Percentiles rank a stretch among this genome's conserved stretches.
These are phyloP conservation scores for Eutypella sp. DNA, from an alignment of 2,329 filamentous ascomycete genomes.

Conservation along the genomic window DNA sequence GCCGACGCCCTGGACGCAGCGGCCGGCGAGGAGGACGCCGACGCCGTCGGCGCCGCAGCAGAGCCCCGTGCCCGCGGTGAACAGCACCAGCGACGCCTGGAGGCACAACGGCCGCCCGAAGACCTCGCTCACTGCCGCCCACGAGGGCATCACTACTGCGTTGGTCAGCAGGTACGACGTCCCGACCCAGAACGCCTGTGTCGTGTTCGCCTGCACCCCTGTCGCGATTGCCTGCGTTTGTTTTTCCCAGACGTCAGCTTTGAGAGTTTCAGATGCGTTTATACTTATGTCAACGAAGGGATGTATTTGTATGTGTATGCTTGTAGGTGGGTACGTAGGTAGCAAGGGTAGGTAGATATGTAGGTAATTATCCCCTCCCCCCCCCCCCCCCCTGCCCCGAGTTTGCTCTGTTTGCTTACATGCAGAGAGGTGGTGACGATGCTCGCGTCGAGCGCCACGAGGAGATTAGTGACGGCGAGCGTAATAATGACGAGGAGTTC, in stretches of 20 bases:
- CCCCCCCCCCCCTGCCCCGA: too few relatives aligned
- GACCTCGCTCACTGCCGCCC: constrained; percentile 6
- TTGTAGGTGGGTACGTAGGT: too few relatives aligned
- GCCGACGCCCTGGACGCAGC: constrained; percentile 12
- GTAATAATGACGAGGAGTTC: constrained; percentile 8
- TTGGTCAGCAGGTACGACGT: constrained; percentile 9
- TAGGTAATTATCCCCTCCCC: too few relatives aligned
- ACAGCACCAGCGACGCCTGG: constrained; percentile 5
- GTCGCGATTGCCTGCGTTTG: not conserved
- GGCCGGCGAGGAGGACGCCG: constrained; percentile 5
- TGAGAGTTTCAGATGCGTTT: not conserved
- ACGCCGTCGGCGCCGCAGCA: constrained; percentile 7
- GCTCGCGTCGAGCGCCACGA: constrained; percentile 6
- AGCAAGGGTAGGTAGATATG: too few relatives aligned
- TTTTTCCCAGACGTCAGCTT: not conserved
- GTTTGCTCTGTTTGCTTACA: constrained; percentile 1
- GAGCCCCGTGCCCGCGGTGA: constrained; percentile 13
- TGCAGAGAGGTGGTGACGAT: constrained; percentile 5
- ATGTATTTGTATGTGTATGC: not conserved
- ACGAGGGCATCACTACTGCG: constrained; percentile 6
- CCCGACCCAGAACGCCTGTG: constrained; percentile 11
- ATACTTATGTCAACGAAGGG: not conserved
- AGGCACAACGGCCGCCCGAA: constrained; percentile 7
- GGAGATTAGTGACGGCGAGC: not conserved
- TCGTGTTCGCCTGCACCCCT: constrained; percentile 1